Conservation (phyloP, 495 filamentous ascomycete genomes). For the Beverwykella pulmonaria region DNA sequence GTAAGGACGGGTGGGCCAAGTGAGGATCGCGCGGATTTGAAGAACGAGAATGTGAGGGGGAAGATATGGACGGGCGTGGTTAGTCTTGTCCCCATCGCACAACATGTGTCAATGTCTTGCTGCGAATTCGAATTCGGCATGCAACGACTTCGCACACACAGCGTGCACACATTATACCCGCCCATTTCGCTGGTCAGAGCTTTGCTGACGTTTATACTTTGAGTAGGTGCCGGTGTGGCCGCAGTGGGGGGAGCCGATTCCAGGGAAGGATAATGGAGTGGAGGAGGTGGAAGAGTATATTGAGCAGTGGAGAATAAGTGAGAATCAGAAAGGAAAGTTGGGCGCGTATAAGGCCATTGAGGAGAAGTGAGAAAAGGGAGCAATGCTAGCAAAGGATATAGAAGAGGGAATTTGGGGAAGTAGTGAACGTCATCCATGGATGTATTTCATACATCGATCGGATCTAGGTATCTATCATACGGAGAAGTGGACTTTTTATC, state of each 20-base stretch:
- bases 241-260: constrained; percentile 65
- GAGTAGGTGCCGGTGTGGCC: constrained; percentile 73
- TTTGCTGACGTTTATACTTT: too few relatives aligned
- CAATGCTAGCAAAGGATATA: too few relatives aligned
- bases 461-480: background rate
- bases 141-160: too few relatives aligned
- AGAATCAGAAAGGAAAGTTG: constrained; percentile 48
- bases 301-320: constrained; percentile 52
- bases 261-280: constrained; percentile 59
- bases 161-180: too few relatives aligned
- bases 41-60: constrained; percentile 60
- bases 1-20: constrained; percentile 66
- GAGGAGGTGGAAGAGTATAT: constrained; percentile 63
- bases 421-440: background rate
- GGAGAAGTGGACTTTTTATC: background rate
- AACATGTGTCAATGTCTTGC: too few relatives aligned
- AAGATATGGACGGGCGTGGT: constrained; percentile 79
- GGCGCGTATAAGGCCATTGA: constrained; percentile 32
- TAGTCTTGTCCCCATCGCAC: too few relatives aligned
- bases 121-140: too few relatives aligned
- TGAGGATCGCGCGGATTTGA: constrained; percentile 71
- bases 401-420: background rate
- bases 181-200: too few relatives aligned
- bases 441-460: background rate
- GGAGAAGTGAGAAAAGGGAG: constrained; percentile 38